These are phyloP conservation scores for Populus nigra DNA, from an alignment of 345 rosid species.

Conservation along the genomic window DNA sequence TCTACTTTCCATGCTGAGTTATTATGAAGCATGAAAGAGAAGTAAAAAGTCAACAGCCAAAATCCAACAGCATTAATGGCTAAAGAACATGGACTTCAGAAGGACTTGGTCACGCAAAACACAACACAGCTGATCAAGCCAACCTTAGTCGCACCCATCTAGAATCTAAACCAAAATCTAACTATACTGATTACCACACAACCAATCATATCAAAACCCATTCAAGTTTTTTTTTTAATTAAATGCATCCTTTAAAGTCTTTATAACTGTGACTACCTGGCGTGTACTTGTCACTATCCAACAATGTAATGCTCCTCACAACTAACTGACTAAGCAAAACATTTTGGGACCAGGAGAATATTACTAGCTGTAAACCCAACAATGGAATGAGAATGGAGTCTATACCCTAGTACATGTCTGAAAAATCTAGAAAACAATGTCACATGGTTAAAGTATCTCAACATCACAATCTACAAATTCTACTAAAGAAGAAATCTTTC, in stretches of 20 bases:
- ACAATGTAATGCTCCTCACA: background rate
- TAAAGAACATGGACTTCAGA: background rate
- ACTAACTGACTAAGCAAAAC: background rate
- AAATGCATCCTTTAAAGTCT: constrained; percentile 3
- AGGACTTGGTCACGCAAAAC: background rate
- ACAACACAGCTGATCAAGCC: background rate
- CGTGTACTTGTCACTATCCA: background rate
- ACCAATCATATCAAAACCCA: background rate
- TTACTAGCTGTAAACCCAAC: background rate
- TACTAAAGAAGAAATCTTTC: background rate
- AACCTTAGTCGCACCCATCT: background rate
- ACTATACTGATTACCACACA: background rate
- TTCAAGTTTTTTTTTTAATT: background rate
- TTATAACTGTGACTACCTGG: background rate
- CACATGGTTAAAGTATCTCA: background rate
- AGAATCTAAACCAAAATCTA: background rate
- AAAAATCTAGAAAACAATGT: background rate
- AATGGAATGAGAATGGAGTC: background rate
- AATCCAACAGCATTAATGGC: background rate
- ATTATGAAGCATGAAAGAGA: background rate
- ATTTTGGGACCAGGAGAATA: background rate
- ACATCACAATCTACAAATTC: background rate
- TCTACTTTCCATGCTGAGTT: background rate
- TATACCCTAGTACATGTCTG: background rate
- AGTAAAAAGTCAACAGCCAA: background rate